Percentiles rank a stretch among this genome's conserved stretches.
Evolutionary conservation across 306 rosid species (phyloP).

Genomic region (Senna siamea): DNA sequence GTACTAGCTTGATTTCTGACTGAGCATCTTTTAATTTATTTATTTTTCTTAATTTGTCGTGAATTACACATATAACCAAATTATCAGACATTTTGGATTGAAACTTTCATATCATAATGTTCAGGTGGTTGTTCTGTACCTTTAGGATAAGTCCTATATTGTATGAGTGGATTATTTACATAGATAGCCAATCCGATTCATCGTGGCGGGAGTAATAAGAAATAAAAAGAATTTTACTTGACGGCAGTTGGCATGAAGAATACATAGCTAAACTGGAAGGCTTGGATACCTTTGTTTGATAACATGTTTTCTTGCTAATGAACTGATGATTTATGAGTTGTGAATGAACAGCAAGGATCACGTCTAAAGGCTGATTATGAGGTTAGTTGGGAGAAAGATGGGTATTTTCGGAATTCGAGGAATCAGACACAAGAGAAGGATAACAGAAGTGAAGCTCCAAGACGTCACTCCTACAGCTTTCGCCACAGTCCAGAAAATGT

Average conservation of each 20-base stretch:
- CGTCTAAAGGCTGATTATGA: conserved; percentile 81
- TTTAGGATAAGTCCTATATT: neutral
- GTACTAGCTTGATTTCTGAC: conserved; percentile 47
- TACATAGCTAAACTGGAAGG: conserved; percentile 25
- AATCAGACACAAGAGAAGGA: conserved; percentile 52
- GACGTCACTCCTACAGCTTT: conserved; percentile 53
- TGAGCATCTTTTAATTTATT: neutral
- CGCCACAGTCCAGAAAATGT: conserved; percentile 62
- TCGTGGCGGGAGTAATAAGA: conserved; percentile 5
- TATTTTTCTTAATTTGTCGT: neutral
- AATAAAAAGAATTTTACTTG: neutral
- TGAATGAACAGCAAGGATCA: conserved; percentile 75
- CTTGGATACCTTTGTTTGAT: conserved; percentile 4
- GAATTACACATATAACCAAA: conserved; percentile 9
- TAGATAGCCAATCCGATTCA: conserved; percentile 15
- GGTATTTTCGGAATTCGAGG: conserved; percentile 55
- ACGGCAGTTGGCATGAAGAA: conserved; percentile 18
- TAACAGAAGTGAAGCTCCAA: conserved; percentile 73
- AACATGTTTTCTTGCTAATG: neutral
- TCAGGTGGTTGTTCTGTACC: conserved; percentile 13
- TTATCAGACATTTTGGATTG: neutral
- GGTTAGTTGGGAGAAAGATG: conserved; percentile 83
- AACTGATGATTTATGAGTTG: conserved; percentile 29
- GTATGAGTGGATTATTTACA: conserved; percentile 11
- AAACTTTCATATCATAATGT: conserved; percentile 18